These are phyloP conservation scores for Pterula multifida DNA, from an alignment of 1,284 basidiomycete genomes.

Conservation along the genomic window DNA sequence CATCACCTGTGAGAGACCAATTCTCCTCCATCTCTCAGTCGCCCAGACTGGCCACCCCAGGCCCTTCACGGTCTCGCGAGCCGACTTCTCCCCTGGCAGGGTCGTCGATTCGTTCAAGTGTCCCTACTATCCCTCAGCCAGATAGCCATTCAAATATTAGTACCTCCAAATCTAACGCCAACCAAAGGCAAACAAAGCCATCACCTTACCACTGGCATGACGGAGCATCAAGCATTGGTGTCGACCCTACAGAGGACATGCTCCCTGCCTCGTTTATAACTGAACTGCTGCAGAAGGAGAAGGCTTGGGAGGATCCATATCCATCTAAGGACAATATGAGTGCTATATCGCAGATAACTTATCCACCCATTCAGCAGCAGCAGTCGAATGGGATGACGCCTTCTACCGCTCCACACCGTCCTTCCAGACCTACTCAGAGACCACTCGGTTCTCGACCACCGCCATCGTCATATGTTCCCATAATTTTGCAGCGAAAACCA, in stretches of 20 bases:
- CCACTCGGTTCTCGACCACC: slow-evolving; percentile 5
- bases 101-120: neutral
- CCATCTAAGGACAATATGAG: slow-evolving; percentile 30
- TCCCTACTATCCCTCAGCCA: neutral
- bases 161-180: neutral
- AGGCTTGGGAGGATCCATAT: slow-evolving; percentile 15
- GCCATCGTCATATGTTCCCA: slow-evolving; percentile 5
- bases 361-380: slow-evolving; percentile 24
- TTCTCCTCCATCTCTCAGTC: slow-evolving; percentile 10
- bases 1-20: slow-evolving; percentile 9
- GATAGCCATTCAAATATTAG: neutral
- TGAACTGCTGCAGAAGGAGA: slow-evolving; percentile 35
- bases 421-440: slow-evolving; percentile 7
- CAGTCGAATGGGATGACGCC: slow-evolving; percentile 10
- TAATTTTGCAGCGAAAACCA: slow-evolving; percentile 2
- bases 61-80: slow-evolving; percentile 1
- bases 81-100: neutral
- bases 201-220: slow-evolving; percentile 47
- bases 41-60: slow-evolving; percentile 3
- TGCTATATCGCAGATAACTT: slow-evolving; percentile 39
- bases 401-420: slow-evolving; percentile 7
- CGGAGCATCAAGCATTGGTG: slow-evolving; percentile 43
- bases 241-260: slow-evolving; percentile 36
- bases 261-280: slow-evolving; percentile 53
- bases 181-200: slow-evolving; percentile 7